Percentiles rank a stretch among this genome's conserved stretches.
phyloP scores from a whole-genome alignment of 78 protist genomes.

The Emiliania huxleyi region DNA sequence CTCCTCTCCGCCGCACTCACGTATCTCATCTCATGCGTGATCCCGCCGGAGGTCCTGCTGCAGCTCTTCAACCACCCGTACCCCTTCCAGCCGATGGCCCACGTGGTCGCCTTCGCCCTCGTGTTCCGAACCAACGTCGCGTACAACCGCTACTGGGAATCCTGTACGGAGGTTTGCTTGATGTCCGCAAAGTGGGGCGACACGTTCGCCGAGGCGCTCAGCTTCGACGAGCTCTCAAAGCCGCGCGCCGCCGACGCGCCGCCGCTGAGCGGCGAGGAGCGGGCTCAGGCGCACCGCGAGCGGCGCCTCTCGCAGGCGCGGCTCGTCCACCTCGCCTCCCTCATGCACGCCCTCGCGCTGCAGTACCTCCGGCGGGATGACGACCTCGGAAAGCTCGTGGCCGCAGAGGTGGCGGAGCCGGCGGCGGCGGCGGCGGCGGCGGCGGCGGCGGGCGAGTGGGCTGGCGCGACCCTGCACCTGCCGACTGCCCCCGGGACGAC shows the following conservation, averaged over 20 bases:
- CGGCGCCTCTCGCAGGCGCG: not conserved
- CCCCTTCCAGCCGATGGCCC: not conserved
- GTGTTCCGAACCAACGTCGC: not conserved
- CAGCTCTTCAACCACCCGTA: not conserved
- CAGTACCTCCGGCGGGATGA: not conserved
- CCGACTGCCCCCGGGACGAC: not conserved
- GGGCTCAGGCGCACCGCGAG: not conserved
- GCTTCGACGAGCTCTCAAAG: not conserved
- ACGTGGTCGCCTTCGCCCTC: not conserved
- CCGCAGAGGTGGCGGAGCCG: no score
- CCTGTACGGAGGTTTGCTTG: not conserved
- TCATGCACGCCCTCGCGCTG: not conserved
- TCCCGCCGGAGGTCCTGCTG: not conserved
- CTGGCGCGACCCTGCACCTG: not conserved
- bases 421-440: not conserved
- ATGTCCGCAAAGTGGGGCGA: slow-evolving; percentile 8
- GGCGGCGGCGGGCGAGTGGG: not conserved
- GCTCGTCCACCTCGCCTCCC: not conserved
- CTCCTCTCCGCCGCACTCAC: not conserved
- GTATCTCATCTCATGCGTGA: not conserved
- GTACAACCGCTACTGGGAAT: slow-evolving; percentile 17
- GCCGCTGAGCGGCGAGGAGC: not conserved
- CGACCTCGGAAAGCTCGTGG: not conserved
- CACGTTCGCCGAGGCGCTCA: not conserved
- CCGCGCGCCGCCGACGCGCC: not conserved